Percentiles rank a stretch among this genome's conserved stretches.
Evolutionary conservation across 2,329 filamentous ascomycete species (phyloP).

Genomic region (Trichoderma asperellum): DNA sequence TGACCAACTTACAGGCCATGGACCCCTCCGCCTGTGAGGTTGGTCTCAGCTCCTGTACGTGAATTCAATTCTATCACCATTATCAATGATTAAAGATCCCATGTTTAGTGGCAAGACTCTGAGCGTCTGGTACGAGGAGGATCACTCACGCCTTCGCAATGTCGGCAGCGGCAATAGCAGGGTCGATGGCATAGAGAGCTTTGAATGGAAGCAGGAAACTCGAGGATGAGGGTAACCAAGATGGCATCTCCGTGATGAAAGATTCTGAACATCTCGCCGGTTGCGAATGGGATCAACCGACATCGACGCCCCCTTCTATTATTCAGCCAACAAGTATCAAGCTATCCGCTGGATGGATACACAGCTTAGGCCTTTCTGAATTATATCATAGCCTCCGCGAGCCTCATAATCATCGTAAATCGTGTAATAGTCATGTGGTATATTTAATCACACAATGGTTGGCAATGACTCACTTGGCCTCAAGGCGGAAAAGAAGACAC

Average conservation of each 20-base stretch:
- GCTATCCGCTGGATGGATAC: not conserved
- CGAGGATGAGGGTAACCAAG: constrained; percentile 45
- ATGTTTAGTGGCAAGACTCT: constrained; percentile 64
- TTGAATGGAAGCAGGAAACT: constrained; percentile 41
- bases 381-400: too few species aligned
- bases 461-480: too few species aligned
- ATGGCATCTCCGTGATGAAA: too few species aligned
- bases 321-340: not conserved
- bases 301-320: not conserved
- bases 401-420: too few species aligned
- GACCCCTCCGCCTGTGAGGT: constrained; percentile 42
- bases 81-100: constrained; percentile 63
- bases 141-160: constrained; percentile 43
- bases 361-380: not conserved
- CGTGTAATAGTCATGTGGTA: too few species aligned
- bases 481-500: too few species aligned
- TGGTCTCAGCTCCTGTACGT: constrained; percentile 44
- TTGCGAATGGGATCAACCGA: constrained; percentile 34
- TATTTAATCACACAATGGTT: too few species aligned
- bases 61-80: constrained; percentile 57
- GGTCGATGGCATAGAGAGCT: constrained; percentile 43
- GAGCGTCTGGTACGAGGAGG: constrained; percentile 63
- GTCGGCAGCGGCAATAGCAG: constrained; percentile 40
- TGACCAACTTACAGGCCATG: constrained; percentile 41
- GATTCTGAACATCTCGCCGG: constrained; percentile 36